phyloP scores from a whole-genome alignment of 352 stramenopile genomes.

The Saprolegnia diclina region DNA sequence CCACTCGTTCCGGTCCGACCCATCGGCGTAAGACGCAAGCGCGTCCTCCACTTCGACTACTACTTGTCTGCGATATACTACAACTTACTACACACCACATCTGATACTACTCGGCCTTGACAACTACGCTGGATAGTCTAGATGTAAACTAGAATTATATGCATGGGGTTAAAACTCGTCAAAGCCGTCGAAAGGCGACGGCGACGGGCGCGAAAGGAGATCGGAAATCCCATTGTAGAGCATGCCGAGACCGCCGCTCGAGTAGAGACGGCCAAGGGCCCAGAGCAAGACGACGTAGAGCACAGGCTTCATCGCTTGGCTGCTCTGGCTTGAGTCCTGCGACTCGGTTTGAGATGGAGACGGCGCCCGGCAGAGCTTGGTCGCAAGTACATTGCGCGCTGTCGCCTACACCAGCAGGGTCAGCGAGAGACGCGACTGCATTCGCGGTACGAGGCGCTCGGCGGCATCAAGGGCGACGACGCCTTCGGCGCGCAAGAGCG shows the following conservation, averaged over 20 bases:
- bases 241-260: constrained; percentile 47
- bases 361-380: constrained; percentile 42
- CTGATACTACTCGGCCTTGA: too few species aligned
- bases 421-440: not conserved
- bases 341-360: constrained; percentile 35
- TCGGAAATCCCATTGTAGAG: constrained; percentile 7
- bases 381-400: constrained; percentile 52
- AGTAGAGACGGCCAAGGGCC: constrained; percentile 64
- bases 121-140: too few species aligned
- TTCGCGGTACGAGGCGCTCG: constrained; percentile 29
- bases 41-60: too few species aligned
- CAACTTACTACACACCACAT: constrained; percentile 5
- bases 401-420: constrained; percentile 31
- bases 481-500: constrained; percentile 53
- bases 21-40: not conserved
- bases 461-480: constrained; percentile 44
- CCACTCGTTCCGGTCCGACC: constrained; percentile 25
- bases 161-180: constrained; percentile 25
- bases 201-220: not conserved
- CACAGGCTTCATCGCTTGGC: constrained; percentile 3
- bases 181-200: constrained; percentile 26
- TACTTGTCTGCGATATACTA: constrained; percentile 3
- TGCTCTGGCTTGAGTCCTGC: constrained; percentile 48
- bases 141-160: too few species aligned
- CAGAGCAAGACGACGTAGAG: constrained; percentile 45